Conservation (phyloP, 257 asterid species). For the Penstemon newberryi region DNA sequence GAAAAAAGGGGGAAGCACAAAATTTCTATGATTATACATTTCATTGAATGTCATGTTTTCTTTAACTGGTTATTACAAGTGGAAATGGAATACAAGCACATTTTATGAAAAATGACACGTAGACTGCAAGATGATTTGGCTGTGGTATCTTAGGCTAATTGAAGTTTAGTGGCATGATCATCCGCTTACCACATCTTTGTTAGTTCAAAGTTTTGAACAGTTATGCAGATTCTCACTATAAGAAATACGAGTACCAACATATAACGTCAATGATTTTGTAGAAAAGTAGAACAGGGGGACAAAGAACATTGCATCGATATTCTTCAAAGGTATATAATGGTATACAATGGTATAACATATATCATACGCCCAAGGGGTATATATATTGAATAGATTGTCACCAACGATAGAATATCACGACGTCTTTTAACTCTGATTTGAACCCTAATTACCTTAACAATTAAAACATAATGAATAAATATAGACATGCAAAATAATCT, state of each 20-base stretch:
- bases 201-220: not conserved
- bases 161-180: constrained; percentile 4
- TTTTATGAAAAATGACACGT: constrained; percentile 18
- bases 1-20: not conserved
- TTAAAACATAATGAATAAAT: too few relatives aligned
- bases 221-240: constrained; percentile 1
- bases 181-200: not conserved
- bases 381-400: too few relatives aligned
- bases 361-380: too few relatives aligned
- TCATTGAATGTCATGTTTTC: not conserved
- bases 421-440: too few relatives aligned
- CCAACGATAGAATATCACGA: too few relatives aligned
- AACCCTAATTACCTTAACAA: too few relatives aligned
- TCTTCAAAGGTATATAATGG: too few relatives aligned
- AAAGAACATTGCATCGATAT: too few relatives aligned
- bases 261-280: not conserved
- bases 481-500: too few relatives aligned
- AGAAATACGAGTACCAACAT: not conserved
- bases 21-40: constrained; percentile 1
- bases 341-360: too few relatives aligned
- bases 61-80: too few relatives aligned
- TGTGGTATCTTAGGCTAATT: not conserved
- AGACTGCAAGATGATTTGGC: constrained; percentile 2
- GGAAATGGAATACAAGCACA: constrained; percentile 25
- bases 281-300: not conserved